A percentile compares a stretch with the other conserved stretches of the same genome.
phyloP scores from a whole-genome alignment of 73 alveolate species.

The Tetrahymena thermophila region DNA sequence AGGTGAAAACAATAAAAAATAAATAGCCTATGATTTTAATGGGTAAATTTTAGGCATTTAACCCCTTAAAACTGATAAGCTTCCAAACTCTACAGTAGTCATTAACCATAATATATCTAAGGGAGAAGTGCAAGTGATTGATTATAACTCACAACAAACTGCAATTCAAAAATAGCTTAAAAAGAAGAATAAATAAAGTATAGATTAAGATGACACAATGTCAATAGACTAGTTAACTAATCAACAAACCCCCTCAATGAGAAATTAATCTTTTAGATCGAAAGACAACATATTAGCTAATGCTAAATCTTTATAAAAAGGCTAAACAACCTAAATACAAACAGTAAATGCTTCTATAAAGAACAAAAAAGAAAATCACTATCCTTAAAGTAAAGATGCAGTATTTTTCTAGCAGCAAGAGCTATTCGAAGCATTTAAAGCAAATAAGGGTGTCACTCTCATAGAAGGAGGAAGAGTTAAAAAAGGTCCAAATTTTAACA shows the following conservation, averaged over 20 bases:
- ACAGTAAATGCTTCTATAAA: not conserved
- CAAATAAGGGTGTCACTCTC: not conserved
- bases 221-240: not conserved
- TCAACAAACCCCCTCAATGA: not conserved
- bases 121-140: not conserved
- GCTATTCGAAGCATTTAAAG: not conserved
- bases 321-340: not conserved
- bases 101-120: not conserved
- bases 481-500: not conserved
- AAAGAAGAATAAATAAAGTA: not conserved
- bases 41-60: not conserved
- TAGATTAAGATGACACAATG: not conserved
- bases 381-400: not conserved
- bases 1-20: not conserved
- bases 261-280: not conserved
- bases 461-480: not conserved
- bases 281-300: not conserved
- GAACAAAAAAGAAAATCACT: not conserved
- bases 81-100: not conserved
- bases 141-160: not conserved
- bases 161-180: not conserved
- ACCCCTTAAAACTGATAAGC: not conserved
- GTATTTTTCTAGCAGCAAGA: not conserved
- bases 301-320: not conserved
- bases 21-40: not conserved